A percentile compares a stretch with the other conserved stretches of the same genome.
Evolutionary conservation across 2,329 filamentous ascomycete species (phyloP).

Genomic region (Penicillium oxalicum): DNA sequence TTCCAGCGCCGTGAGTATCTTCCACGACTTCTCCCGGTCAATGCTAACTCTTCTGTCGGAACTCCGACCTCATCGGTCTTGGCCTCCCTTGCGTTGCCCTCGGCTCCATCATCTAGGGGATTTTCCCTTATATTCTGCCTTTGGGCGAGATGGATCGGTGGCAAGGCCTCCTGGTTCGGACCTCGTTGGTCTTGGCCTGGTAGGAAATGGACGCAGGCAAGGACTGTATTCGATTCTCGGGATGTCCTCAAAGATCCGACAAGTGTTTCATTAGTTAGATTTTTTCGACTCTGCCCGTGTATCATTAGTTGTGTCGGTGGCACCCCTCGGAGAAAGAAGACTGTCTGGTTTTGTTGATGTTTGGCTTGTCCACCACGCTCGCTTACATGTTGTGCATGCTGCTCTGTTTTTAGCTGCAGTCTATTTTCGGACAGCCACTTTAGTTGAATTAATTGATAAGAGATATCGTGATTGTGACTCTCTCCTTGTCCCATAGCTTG

Average conservation of each 20-base stretch:
- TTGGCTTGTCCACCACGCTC: conserved; percentile 11
- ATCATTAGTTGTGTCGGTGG: conserved; percentile 27
- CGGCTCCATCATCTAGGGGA: conserved; percentile 34
- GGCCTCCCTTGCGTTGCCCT: conserved; percentile 36
- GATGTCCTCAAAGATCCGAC: conserved; percentile 13
- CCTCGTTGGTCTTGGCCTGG: neutral
- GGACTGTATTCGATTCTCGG: conserved; percentile 16
- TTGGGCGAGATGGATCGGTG: conserved; percentile 11
- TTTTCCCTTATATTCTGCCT: conserved; percentile 8
- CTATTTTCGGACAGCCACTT: neutral
- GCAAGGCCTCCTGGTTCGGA: neutral
- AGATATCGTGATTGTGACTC: neutral
- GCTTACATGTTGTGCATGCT: conserved; percentile 8
- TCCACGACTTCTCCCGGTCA: rapidly evolving
- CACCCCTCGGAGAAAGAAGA: conserved; percentile 29
- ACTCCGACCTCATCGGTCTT: conserved; percentile 30
- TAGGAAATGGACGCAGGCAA: conserved; percentile 1
- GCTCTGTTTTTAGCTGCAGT: conserved; percentile 11
- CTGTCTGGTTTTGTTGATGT: conserved; percentile 19
- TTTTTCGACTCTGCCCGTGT: conserved; percentile 20
- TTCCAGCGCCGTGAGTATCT: conserved; percentile 24
- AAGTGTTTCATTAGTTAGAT: conserved; percentile 15
- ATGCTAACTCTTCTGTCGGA: conserved; percentile 16
- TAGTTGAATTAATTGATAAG: neutral
- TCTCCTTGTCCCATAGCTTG: too few species aligned